phyloP scores from a whole-genome alignment of 331 rosid genomes.

The Pyracantha coccinea region DNA sequence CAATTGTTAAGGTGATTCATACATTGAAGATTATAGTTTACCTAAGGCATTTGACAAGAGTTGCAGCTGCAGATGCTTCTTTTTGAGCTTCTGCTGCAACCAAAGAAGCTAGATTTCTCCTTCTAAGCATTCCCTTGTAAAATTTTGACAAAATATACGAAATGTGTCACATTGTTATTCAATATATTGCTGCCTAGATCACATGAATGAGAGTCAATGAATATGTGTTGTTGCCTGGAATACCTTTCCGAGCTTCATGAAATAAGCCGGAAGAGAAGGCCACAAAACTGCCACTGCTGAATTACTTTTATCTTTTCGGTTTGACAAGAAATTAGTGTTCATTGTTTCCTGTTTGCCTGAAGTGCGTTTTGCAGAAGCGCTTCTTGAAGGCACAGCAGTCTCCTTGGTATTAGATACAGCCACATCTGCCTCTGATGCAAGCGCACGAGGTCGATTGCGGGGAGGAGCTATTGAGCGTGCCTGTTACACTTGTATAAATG shows the following conservation, averaged over 20 bases:
- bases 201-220: neutral
- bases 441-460: conserved; percentile 29
- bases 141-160: conserved; percentile 18
- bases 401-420: conserved; percentile 35
- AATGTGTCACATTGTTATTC: neutral
- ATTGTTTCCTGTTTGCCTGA: conserved; percentile 49
- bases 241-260: conserved; percentile 75
- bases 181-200: neutral
- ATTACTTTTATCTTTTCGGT: conserved; percentile 30
- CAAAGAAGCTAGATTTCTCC: conserved; percentile 64
- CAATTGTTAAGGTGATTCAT: neutral
- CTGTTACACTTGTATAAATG: conserved; percentile 35
- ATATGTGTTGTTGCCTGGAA: neutral
- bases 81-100: conserved; percentile 80
- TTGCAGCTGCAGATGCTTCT: conserved; percentile 74
- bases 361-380: conserved; percentile 31
- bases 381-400: conserved; percentile 23
- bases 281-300: conserved; percentile 35
- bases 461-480: conserved; percentile 25
- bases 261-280: conserved; percentile 64
- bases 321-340: conserved; percentile 36
- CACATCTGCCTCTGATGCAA: conserved; percentile 40
- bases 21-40: conserved; percentile 3
- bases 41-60: conserved; percentile 68
- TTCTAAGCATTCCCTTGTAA: conserved; percentile 75